These are phyloP conservation scores for Mycena haematopus DNA, from an alignment of 768 basidiomycete genomes.

Conservation along the genomic window DNA sequence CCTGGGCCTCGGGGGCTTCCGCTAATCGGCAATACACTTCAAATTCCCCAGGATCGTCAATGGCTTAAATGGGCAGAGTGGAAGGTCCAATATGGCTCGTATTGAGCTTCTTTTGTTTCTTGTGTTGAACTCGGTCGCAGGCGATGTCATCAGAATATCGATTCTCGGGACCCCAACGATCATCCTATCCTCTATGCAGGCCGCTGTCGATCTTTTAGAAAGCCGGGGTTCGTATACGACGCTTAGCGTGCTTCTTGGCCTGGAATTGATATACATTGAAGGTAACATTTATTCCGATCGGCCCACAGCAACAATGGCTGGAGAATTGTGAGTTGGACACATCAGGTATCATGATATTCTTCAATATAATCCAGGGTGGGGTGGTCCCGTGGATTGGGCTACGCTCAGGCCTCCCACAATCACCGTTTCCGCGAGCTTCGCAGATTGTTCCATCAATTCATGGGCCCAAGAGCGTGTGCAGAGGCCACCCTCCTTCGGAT, in stretches of 20 bases:
- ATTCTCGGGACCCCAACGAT: conserved; percentile 36
- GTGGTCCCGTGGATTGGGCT: conserved; percentile 43
- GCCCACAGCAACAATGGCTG: conserved; percentile 39
- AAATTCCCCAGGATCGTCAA: conserved; percentile 30
- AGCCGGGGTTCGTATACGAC: conserved; percentile 28
- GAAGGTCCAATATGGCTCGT: conserved; percentile 31
- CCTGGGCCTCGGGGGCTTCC: conserved; percentile 30
- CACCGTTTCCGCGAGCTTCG: conserved; percentile 44
- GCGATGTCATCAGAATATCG: conserved; percentile 35
- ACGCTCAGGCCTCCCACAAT: conserved; percentile 38
- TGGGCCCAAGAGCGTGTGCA: conserved; percentile 38
- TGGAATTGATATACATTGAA: background rate
- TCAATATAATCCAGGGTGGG: conserved; percentile 34
- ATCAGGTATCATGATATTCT: background rate
- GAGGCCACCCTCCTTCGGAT: conserved; percentile 23
- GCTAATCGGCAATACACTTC: conserved; percentile 31
- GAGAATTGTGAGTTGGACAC: conserved; percentile 36
- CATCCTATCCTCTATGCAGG: conserved; percentile 35
- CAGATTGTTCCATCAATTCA: conserved; percentile 39
- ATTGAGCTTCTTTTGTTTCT: background rate
- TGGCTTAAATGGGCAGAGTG: conserved; percentile 34
- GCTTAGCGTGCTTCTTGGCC: background rate
- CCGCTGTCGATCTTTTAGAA: conserved; percentile 38
- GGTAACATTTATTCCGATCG: conserved; percentile 43
- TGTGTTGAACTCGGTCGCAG: conserved; percentile 16